Evolutionary conservation across 805 yeast species (phyloP).

Genomic region (Candida pini): DNA sequence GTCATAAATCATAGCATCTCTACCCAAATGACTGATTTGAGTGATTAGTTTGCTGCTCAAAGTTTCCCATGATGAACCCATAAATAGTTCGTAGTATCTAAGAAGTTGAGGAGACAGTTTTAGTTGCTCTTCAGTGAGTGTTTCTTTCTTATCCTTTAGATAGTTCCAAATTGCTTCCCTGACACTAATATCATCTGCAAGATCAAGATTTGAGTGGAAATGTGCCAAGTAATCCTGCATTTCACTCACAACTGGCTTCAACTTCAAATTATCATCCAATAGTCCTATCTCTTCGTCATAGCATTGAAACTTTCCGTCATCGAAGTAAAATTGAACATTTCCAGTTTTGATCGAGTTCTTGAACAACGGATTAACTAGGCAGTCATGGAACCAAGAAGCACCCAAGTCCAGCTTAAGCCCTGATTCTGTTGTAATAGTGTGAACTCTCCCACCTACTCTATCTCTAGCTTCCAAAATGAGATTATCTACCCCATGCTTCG

Average conservation of each 20-base stretch:
- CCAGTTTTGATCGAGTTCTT: slow-evolving; percentile 34
- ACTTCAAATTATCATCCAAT: slow-evolving; percentile 48
- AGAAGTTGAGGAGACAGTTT: slow-evolving; percentile 43
- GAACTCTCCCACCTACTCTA: slow-evolving; percentile 64
- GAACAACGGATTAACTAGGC: slow-evolving; percentile 59
- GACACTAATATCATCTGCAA: slow-evolving; percentile 51
- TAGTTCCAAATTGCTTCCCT: slow-evolving; percentile 44
- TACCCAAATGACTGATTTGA: slow-evolving; percentile 39
- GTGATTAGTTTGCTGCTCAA: slow-evolving; percentile 55
- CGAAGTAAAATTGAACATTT: slow-evolving; percentile 26
- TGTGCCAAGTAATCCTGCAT: slow-evolving; percentile 19
- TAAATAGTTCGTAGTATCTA: slow-evolving; percentile 66
- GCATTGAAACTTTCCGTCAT: slow-evolving; percentile 22
- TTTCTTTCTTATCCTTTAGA: slow-evolving; percentile 36
- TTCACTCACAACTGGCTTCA: slow-evolving; percentile 27
- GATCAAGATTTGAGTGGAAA: slow-evolving; percentile 9
- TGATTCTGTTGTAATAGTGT: slow-evolving; percentile 32
- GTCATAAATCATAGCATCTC: slow-evolving; percentile 61
- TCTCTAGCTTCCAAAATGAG: slow-evolving; percentile 45
- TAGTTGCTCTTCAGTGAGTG: slow-evolving; percentile 46
- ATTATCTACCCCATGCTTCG: slow-evolving; percentile 31
- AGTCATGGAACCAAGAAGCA: slow-evolving; percentile 90
- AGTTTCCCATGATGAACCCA: slow-evolving; percentile 62
- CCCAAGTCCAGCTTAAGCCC: slow-evolving; percentile 59
- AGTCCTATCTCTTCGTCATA: slow-evolving; percentile 19